phyloP scores from a whole-genome alignment of 1,284 basidiomycete genomes.

The Puccinia sorghi region DNA sequence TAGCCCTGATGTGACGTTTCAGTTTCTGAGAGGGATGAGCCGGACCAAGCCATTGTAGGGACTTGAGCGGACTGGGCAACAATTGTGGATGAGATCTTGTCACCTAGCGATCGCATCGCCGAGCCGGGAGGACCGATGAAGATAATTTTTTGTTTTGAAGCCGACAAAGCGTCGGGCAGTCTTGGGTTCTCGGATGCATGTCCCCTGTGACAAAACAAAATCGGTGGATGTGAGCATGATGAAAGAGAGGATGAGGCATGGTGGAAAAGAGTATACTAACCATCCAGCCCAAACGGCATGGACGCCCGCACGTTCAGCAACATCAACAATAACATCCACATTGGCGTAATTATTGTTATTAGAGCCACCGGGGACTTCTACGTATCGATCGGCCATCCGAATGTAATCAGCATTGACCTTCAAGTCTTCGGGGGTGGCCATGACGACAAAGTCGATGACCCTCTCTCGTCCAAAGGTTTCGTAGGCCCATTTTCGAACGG shows the following conservation, averaged over 20 bases:
- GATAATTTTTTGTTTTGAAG: slow-evolving; percentile 91
- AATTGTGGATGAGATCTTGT: slow-evolving; percentile 99
- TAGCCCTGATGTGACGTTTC: slow-evolving; percentile 81
- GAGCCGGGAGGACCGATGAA: slow-evolving; percentile 99
- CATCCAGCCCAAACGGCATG: slow-evolving; percentile 99
- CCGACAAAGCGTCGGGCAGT: slow-evolving; percentile 88
- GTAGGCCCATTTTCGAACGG: slow-evolving; percentile 99
- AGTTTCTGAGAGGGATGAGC: slow-evolving; percentile 89
- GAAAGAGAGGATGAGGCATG: neutral
- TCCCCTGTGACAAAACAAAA: slow-evolving; percentile 63
- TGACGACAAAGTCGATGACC: slow-evolving; percentile 96
- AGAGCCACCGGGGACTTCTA: slow-evolving; percentile 95
- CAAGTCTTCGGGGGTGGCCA: slow-evolving; percentile 98
- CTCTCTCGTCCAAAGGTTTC: slow-evolving; percentile 97
- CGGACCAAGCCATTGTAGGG: slow-evolving; percentile 99
- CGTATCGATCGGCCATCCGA: slow-evolving; percentile 98
- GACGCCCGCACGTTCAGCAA: slow-evolving; percentile 94
- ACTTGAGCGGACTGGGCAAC: slow-evolving; percentile 96
- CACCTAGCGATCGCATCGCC: slow-evolving; percentile 97
- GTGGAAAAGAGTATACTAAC: slow-evolving; percentile 60
- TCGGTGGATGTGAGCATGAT: neutral
- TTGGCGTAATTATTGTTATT: slow-evolving; percentile 99
- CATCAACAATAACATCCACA: slow-evolving; percentile 97
- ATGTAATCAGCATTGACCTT: slow-evolving; percentile 99
- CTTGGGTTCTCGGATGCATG: slow-evolving; percentile 99